Percentiles rank a stretch among this genome's conserved stretches.
These are phyloP conservation scores for Fusarium concolor DNA, from an alignment of 2,329 filamentous ascomycete species.

Conservation along the genomic window DNA sequence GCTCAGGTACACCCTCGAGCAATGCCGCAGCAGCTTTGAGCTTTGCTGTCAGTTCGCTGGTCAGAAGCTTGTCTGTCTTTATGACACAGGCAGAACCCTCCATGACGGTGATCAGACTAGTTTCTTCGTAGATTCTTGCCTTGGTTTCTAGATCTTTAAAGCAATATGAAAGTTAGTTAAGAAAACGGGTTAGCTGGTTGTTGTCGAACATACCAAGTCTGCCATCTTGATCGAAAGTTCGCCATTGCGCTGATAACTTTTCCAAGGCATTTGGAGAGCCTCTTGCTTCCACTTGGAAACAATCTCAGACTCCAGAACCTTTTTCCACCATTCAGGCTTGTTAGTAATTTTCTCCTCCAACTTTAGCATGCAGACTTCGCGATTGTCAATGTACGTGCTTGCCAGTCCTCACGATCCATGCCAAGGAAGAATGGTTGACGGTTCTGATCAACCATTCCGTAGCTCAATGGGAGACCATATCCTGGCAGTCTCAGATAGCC, in stretches of 20 bases:
- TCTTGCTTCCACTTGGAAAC: constrained; percentile 2
- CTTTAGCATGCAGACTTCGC: constrained; percentile 48
- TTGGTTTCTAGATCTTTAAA: neutral
- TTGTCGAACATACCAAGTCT: neutral
- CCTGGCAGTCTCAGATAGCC: too few relatives aligned
- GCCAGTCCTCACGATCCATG: too few relatives aligned
- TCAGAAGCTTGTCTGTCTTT: neutral
- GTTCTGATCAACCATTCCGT: too few relatives aligned
- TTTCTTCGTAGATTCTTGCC: neutral
- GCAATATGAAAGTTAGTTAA: neutral
- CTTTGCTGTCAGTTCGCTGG: neutral
- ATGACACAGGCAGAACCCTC: neutral
- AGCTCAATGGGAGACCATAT: too few relatives aligned
- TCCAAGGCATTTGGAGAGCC: neutral
- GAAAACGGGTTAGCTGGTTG: neutral
- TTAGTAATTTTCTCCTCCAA: constrained; percentile 53
- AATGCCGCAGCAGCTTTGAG: neutral
- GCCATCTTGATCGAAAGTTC: neutral
- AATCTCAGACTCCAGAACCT: constrained; percentile 38
- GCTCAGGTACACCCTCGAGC: neutral
- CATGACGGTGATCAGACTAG: neutral
- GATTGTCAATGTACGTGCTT: too few relatives aligned
- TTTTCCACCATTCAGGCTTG: constrained; percentile 52
- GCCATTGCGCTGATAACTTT: neutral
- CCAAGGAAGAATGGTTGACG: too few relatives aligned